Evolutionary conservation across 257 asterid species (phyloP), one percentile per base, ranked within the genome.

Genomic region (Fraxinus cuspidata): DNA sequence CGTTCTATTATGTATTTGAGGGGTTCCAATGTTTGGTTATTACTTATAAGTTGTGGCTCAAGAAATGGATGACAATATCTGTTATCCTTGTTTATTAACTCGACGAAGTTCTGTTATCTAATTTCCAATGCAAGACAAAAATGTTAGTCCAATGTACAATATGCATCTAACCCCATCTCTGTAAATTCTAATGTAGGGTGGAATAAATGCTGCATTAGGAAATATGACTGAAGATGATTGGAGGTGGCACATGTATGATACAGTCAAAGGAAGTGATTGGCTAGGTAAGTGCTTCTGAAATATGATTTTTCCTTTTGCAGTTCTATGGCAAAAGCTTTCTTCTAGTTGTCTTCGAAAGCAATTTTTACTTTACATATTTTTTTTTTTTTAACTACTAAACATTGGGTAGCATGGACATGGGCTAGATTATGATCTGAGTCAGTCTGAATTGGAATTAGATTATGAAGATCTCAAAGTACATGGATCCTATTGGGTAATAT

Each of bases 211-310:
- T 79, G 99, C 99, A 12, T 72, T 95, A 75, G 98, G 99, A 80
- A 95, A 95, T 84, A 95, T 95, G 99, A 47, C 92, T 0, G 98
- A 95, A 87, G 99, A 95, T 84, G 98, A 95, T 84, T 95, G 99
- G 99, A 89, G 99, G 87, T 95, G 99, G 99, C 98, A 93, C 88
- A 93, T 95, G 99, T 95, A 95, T 82, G 99, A 93, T 79, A 95
- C 98, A 21, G 99, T 95, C 37, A 95, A 95, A 81, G 99, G 99
- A 85, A 93, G 97, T 38, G 99, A 95, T 78, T 95, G 99, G 99
- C 84, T 95, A 84, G 99, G 99, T 95, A 87, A 29, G 80, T 53
- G 75, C 35, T 44, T 77, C 47, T 42, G 51, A 42, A 13, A 11
- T 42, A 42, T 11, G 18, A 42, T 42, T 12, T 42, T 42, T 42